A percentile compares a stretch with the other conserved stretches of the same genome.
phyloP scores from a whole-genome alignment of 2,329 filamentous ascomycete genomes.

The Xylariaceae sp. region DNA sequence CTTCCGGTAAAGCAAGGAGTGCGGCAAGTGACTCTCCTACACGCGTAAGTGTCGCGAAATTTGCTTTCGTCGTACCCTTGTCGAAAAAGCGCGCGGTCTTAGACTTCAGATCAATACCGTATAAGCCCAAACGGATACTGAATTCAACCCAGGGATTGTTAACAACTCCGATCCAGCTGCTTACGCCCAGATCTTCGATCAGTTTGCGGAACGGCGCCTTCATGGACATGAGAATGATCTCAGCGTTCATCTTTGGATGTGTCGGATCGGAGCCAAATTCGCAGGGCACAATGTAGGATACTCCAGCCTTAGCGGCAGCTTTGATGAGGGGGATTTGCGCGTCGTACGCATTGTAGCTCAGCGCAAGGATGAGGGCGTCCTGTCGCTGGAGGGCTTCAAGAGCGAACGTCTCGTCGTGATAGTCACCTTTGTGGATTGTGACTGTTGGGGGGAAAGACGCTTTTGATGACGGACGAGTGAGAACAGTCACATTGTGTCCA shows the following conservation, averaged over 20 bases:
- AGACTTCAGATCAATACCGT: constrained; percentile 30
- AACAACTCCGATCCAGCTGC: constrained; percentile 31
- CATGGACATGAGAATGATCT: constrained; percentile 18
- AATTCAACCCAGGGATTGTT: constrained; percentile 34
- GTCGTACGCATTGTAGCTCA: constrained; percentile 20
- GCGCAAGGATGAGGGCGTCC: constrained; percentile 30
- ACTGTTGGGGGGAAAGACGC: constrained; percentile 17
- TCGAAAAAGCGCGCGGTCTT: constrained; percentile 30
- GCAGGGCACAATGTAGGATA: constrained; percentile 29
- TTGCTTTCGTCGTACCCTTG: constrained; percentile 27
- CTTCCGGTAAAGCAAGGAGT: constrained; percentile 32
- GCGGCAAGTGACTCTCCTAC: constrained; percentile 34
- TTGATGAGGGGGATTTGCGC: constrained; percentile 27
- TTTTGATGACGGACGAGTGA: constrained; percentile 28
- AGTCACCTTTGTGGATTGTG: constrained; percentile 17
- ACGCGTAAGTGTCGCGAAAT: constrained; percentile 28
- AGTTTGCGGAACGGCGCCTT: constrained; percentile 27
- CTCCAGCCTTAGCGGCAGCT: constrained; percentile 31
- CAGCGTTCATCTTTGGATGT: constrained; percentile 13
- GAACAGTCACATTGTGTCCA: constrained; percentile 29
- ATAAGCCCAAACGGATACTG: constrained; percentile 25
- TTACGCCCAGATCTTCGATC: constrained; percentile 28
- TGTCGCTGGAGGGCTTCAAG: constrained; percentile 29
- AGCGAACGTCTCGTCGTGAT: constrained; percentile 26
- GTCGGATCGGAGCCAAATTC: constrained; percentile 31